Percentiles rank a stretch among this genome's conserved stretches.
Evolutionary conservation across 2,329 filamentous ascomycete genomes (phyloP).

Genomic region (Trichoderma hamatum): DNA sequence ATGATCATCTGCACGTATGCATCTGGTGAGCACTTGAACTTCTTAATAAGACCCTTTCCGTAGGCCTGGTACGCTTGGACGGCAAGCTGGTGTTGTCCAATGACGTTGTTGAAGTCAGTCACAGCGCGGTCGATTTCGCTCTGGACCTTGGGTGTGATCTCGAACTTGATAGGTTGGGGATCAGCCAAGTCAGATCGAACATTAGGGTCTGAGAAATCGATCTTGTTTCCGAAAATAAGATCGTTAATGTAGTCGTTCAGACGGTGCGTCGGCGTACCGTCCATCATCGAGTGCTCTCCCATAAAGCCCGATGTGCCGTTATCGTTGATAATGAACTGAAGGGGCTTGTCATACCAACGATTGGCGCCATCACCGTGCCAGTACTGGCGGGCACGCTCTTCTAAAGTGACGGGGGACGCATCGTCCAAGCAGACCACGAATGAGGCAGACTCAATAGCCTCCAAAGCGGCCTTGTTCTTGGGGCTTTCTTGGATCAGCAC

Average conservation of each 20-base stretch:
- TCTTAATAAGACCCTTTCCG: constrained; percentile 98
- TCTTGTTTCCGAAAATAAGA: constrained; percentile 90
- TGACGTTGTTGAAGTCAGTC: constrained; percentile 78
- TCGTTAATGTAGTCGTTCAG: constrained; percentile 94
- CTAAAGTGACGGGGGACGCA: constrained; percentile 84
- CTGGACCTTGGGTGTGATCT: constrained; percentile 72
- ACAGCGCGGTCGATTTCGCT: constrained; percentile 78
- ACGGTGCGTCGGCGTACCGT: constrained; percentile 95
- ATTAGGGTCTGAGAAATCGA: constrained; percentile 79
- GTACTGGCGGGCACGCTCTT: constrained; percentile 94
- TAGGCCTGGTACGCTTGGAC: constrained; percentile 97
- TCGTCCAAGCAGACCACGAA: constrained; percentile 95
- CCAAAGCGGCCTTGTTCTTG: constrained; percentile 75
- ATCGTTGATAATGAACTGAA: constrained; percentile 97
- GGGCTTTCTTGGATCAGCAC: constrained; percentile 75
- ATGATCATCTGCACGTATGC: constrained; percentile 99
- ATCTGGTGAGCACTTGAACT: constrained; percentile 97
- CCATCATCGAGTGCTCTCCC: constrained; percentile 99
- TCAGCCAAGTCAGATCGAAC: constrained; percentile 84
- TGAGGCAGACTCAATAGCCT: constrained; percentile 83
- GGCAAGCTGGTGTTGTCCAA: constrained; percentile 84
- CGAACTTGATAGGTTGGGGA: constrained; percentile 76
- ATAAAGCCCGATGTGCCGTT: constrained; percentile 97
- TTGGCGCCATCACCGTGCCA: constrained; percentile 98
- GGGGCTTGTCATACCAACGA: constrained; percentile 96